Evolutionary conservation across 345 rosid genomes (phyloP).

Genomic region (Eucalyptus pumila): DNA sequence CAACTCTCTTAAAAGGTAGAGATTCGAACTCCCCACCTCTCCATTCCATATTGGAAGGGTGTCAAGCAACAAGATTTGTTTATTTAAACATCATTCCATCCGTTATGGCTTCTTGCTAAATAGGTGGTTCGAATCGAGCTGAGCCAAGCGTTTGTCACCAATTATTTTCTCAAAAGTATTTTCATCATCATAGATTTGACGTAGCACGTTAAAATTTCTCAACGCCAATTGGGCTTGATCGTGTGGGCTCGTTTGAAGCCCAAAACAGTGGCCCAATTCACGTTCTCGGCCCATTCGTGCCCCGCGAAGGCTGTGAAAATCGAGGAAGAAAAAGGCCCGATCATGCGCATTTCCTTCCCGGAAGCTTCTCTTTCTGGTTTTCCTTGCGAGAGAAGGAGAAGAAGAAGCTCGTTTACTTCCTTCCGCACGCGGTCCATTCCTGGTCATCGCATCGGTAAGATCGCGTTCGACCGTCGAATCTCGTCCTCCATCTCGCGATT

Average conservation of each 20-base stretch:
- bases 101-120: neutral
- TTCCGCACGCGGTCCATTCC: neutral
- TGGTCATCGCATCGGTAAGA: neutral
- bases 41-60: too few species aligned
- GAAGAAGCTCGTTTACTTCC: neutral
- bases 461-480: neutral
- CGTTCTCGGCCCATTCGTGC: neutral
- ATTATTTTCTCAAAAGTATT: neutral
- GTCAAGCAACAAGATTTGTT: neutral
- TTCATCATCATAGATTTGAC: neutral
- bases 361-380: neutral
- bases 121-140: neutral
- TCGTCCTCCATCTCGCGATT: neutral
- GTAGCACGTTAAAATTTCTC: neutral
- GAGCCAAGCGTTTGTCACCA: neutral
- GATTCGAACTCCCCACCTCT: fast-evolving
- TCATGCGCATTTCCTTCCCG: neutral
- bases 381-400: neutral
- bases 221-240: neutral
- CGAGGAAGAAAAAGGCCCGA: neutral
- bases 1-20: fast-evolving
- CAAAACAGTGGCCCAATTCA: neutral
- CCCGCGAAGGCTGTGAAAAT: neutral
- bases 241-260: neutral
- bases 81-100: neutral